Percentiles rank a stretch among this genome's conserved stretches.
Evolutionary conservation across 495 filamentous ascomycete species (phyloP).

Genomic region (Podospora conica): DNA sequence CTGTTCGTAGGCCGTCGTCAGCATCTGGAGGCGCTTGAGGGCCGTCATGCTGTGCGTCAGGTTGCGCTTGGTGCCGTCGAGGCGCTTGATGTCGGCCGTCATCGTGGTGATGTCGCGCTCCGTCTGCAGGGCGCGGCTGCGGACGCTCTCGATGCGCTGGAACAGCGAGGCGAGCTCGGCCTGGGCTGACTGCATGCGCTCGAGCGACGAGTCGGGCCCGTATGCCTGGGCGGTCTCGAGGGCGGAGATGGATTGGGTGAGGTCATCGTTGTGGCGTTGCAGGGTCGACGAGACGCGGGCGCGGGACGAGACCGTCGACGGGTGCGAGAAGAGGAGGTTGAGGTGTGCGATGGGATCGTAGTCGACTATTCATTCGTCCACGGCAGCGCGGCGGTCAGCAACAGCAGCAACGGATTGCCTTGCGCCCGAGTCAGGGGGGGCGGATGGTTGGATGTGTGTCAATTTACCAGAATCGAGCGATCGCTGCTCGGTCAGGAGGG

Average conservation of each 20-base stretch:
- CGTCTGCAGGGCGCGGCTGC: slow-evolving; percentile 81
- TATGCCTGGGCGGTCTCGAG: slow-evolving; percentile 77
- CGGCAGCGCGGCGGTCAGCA: slow-evolving; percentile 8
- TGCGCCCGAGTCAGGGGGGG: background rate
- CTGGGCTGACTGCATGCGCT: slow-evolving; percentile 85
- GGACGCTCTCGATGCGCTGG: slow-evolving; percentile 91
- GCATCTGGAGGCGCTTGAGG: slow-evolving; percentile 93
- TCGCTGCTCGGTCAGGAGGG: slow-evolving; percentile 30
- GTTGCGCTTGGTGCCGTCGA: slow-evolving; percentile 95
- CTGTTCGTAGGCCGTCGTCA: slow-evolving; percentile 97
- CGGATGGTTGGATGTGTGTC: background rate
- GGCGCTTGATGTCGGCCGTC: slow-evolving; percentile 97
- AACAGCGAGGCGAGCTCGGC: slow-evolving; percentile 84
- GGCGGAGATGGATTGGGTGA: slow-evolving; percentile 70
- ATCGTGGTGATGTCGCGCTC: slow-evolving; percentile 96
- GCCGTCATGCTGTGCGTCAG: slow-evolving; percentile 97
- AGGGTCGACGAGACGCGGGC: slow-evolving; percentile 64
- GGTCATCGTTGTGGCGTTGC: slow-evolving; percentile 71
- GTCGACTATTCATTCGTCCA: slow-evolving; percentile 52
- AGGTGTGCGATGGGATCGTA: slow-evolving; percentile 93
- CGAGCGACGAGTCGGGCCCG: slow-evolving; percentile 79
- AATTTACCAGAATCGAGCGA: slow-evolving; percentile 48
- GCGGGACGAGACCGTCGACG: slow-evolving; percentile 77
- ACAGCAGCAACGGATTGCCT: slow-evolving; percentile 24
- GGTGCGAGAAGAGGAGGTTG: slow-evolving; percentile 89